phyloP scores from a whole-genome alignment of 2,329 filamentous ascomycete species.

The Samsoniella hepiali region DNA sequence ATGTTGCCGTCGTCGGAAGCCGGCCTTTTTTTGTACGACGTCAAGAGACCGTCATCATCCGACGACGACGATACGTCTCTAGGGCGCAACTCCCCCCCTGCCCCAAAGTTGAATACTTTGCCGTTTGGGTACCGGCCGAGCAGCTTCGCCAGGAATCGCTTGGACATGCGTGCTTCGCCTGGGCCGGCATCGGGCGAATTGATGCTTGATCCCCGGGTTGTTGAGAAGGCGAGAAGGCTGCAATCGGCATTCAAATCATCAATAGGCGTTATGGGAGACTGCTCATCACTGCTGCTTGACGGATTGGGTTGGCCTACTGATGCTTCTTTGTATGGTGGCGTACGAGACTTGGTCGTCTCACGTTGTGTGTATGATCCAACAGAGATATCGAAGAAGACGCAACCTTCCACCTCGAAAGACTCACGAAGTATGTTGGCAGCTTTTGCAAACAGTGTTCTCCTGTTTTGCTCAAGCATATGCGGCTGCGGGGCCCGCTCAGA shows the following conservation, averaged over 20 bases:
- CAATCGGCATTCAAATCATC: conserved; percentile 24
- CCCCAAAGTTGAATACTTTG: conserved; percentile 44
- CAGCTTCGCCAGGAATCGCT: conserved; percentile 27
- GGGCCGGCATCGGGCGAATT: conserved; percentile 18
- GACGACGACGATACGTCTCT: conserved; percentile 27
- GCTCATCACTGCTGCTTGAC: conserved; percentile 26
- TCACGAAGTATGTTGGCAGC: conserved; percentile 43
- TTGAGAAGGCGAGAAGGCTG: conserved; percentile 39
- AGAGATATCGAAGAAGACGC: conserved; percentile 34
- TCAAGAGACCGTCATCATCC: conserved; percentile 20
- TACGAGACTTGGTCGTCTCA: conserved; percentile 20
- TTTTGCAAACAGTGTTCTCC: conserved; percentile 35
- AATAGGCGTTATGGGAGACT: neutral
- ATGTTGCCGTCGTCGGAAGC: neutral
- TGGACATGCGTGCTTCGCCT: neutral
- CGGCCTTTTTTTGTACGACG: neutral
- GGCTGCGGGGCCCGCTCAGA: no score
- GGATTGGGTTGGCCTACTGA: conserved; percentile 22
- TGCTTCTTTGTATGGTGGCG: no score
- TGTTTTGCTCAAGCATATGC: no score
- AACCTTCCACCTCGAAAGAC: conserved; percentile 39
- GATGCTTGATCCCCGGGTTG: conserved; percentile 28
- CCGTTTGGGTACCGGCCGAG: conserved; percentile 45
- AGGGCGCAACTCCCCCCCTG: conserved; percentile 34
- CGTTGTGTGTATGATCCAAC: conserved; percentile 21